Evolutionary conservation across 73 alveolate genomes (phyloP).

Genomic region (Tetrahymena elliotti): DNA sequence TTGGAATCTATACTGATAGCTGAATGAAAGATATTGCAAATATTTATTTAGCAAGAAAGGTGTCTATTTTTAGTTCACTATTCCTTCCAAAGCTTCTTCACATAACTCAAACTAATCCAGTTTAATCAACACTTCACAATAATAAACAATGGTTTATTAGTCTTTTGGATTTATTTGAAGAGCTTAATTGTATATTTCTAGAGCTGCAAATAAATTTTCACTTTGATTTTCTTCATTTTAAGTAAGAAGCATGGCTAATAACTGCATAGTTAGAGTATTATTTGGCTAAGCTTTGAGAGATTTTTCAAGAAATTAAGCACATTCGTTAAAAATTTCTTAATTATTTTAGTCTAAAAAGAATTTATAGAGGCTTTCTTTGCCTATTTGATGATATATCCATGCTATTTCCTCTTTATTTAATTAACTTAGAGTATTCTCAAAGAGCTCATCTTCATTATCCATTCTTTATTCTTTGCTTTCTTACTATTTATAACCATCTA

Average conservation of each 20-base stretch:
- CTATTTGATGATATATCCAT: not conserved
- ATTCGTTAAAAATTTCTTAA: not conserved
- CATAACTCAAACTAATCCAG: not conserved
- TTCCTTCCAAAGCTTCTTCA: not conserved
- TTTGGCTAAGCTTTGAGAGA: not conserved
- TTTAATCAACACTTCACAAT: not conserved
- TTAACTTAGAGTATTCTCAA: not conserved
- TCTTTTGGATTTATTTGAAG: not conserved
- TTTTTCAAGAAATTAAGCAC: not conserved
- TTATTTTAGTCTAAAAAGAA: not conserved
- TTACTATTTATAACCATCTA: not conserved
- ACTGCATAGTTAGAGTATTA: not conserved
- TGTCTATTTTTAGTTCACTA: not conserved
- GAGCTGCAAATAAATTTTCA: not conserved
- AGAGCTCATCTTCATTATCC: not conserved
- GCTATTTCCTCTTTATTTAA: not conserved
- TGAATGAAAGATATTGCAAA: not conserved
- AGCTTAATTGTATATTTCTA: not conserved
- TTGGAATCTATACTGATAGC: not conserved
- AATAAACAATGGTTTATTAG: not conserved
- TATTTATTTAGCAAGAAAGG: not conserved
- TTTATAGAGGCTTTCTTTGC: not conserved
- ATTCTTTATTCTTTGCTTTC: not conserved
- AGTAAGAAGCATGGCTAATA: not conserved
- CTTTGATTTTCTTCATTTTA: not conserved